Base-by-base conservation (phyloP, 768 basidiomycete genomes). In the Pisolithus sp. region DNA sequence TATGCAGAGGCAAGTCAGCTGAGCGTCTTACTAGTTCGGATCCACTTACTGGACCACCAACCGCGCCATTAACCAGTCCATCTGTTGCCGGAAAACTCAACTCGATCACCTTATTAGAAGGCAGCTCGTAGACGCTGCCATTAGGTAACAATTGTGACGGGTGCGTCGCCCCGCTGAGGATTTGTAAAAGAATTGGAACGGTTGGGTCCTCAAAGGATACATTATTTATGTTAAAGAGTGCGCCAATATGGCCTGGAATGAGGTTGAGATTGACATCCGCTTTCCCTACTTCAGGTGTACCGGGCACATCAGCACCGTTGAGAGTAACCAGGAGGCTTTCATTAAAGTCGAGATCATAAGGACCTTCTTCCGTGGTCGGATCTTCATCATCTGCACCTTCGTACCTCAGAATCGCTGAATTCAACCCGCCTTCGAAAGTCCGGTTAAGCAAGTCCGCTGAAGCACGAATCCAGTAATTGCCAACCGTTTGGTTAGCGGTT, bases 331-430 rank as follows among this genome's bases (percentile, higher is more conserved):
- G 59, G 26, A 71, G 59, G 0, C 62, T 67, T 49, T 76, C 76
- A 1, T 67, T 17, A 28, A 74, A 57, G 0, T 72, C 68, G 3
- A 53, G 49, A 5, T 52, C 31, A 21, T 62, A 59, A 18, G 60
- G 50, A 7, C 60, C 59, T 24, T 51, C 48, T 21, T 40, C 18
- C 1, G 60, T 68, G 2, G 56, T 62, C 6, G 75, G 75, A 0
- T 75, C 73, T 13, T 51, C 49, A 13, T 46, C 39, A 1, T 62
- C 53, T n/a, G 76, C 74, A 7, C 71, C 74, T 5, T 34, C 47
- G 45, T 78, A 77, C 43, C 71, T 67, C 21, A 77, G 58, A 42
- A 77, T 72, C 9, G 73, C 76, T 7, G 71, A 72, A 55, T 70
- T 72, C 46, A 58, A 44, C 2, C 62, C 64, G 54, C 59, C 60